Base-by-base conservation (phyloP, 805 yeast species). In the Candida ficus region DNA sequence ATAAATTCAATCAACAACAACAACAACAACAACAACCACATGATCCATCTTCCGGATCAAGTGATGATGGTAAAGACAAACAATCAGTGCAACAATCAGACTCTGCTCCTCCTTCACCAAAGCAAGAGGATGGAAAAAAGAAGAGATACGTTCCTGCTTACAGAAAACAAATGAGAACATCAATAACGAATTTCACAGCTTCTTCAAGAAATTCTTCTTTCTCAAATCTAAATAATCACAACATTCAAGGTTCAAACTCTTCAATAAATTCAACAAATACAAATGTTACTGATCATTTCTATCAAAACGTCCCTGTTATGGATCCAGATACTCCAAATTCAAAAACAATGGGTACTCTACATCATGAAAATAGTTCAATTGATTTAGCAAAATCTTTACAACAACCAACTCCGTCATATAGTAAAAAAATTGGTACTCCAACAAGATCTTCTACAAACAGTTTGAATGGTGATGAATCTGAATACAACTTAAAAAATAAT, bases 71-170 rank as follows among this genome's bases (percentile, higher is more conserved):
- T 11, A 44, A 43, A 31, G 31, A 25, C 18, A 38, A 41, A 20
- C 36, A 20, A 14, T 20, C 12, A 13, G 33, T 19, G n/a, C 7
- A 21, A 20, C 37, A 39, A 27, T n/a, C 29, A 31, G 36, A 37
- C 13, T 37, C 37, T 5, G 12, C 31, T 7, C 35, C 44, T 4
- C 26, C 44, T 3, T 41, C 44, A 14, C 39, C 39, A 26, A 26
- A 29, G 2, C 34, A 35, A 29, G 38, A 42, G 11, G 35, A 29
- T 5, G 19, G 35, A 20, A 40, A 39, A 14, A 40, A 45, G 9
- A 49, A 45, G 29, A 43, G 61, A 42, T 66, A 52, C 45, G 57
- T 61, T 6, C 70, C 70, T 13, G 70, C 70, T 4, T 66, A 66
- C 42, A 57, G 63, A 44, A 60, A 58, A 47, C 63, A 58, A 38